Base-by-base conservation (phyloP, 192 early-diverging fungal genomes). In the Diversispora epigaea region DNA sequence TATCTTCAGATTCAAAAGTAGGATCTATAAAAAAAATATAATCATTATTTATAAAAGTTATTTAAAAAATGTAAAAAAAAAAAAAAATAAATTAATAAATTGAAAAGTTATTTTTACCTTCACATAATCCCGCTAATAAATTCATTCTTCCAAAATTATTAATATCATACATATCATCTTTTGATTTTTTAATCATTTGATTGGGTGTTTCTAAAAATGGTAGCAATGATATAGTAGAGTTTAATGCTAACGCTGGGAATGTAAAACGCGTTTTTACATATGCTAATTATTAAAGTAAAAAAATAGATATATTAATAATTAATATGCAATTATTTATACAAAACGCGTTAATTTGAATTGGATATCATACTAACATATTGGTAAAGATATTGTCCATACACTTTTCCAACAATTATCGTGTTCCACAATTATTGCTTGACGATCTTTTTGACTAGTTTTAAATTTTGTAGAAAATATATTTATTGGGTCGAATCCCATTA, bases 121-220 rank as follows among this genome's bases (percentile, higher is more conserved):
- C 84, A 6, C 56, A 64, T 19, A 88, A 64, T 5, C 87, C 87
- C 32, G 80, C 80, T 41, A 88, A 60, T 1, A 88, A 78, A 72
- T 88, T 85, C 21, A 88, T 78, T 47, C 80, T 84, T 21, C 77
- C 82, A 77, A 85, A 88, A 52, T 81, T 77, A 9, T 86, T 83
- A 7, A 75, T 43, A 25, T 85, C 83, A 76, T 88, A 88, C 63
- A 85, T 81, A 60, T 81, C 76, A 17, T 80, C 79, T 32, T 83
- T 78, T 4, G 60, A 45, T 22, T 68, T 47, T 32, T 32, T 32
- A 32, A 32, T 32, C 2, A 32, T 32, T 49, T 76, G 76, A 17
- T 75, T 54, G 21, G 76, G 71, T 19, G 75, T 73, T 2, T 71
- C 47, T 5, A 82, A 76, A 39, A 79, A 56, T 43, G 80, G 79